phyloP scores from a whole-genome alignment of 176 grass and related monocot genomes.

The Triticum urartu region DNA sequence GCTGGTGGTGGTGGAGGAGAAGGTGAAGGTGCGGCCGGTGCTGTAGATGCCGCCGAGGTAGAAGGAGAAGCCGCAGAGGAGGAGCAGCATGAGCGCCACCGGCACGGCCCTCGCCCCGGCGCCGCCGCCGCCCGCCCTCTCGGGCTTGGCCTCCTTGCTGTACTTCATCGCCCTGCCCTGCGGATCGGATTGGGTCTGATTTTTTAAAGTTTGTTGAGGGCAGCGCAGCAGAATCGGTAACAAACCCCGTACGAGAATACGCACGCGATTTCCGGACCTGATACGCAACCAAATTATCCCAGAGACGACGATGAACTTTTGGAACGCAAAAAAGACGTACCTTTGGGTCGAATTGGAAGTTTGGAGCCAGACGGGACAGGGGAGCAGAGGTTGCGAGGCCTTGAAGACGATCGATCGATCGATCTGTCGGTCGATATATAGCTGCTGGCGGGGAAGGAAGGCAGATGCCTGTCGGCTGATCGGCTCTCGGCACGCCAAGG shows the following conservation, averaged over 20 bases:
- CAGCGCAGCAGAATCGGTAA: not conserved
- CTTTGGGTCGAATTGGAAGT: not conserved
- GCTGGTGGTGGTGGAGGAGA: not conserved
- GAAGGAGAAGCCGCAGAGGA: conserved; percentile 82
- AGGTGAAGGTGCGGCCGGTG: conserved; percentile 47
- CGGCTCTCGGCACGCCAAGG: not conserved
- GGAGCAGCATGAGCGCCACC: conserved; percentile 55
- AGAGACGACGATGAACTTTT: not conserved
- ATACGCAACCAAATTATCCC: not conserved
- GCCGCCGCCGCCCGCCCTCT: conserved; percentile 25
- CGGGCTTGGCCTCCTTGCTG: conserved; percentile 80
- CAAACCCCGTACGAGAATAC: not conserved
- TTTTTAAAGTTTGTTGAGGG: not conserved
- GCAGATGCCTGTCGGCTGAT: not conserved
- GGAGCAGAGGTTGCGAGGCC: not conserved
- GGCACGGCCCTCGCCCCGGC: conserved; percentile 50
- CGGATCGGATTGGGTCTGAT: not conserved
- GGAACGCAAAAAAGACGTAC: not conserved
- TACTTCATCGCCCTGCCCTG: conserved; percentile 43
- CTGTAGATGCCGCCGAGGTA: conserved; percentile 83
- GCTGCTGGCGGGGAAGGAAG: not conserved
- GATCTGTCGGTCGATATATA: conserved; percentile 13
- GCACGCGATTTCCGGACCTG: not conserved
- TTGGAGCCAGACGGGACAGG: not conserved
- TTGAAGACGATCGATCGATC: not conserved